Evolutionary conservation across 2,329 filamentous ascomycete species (phyloP).

Genomic region (Cadophora sp.): DNA sequence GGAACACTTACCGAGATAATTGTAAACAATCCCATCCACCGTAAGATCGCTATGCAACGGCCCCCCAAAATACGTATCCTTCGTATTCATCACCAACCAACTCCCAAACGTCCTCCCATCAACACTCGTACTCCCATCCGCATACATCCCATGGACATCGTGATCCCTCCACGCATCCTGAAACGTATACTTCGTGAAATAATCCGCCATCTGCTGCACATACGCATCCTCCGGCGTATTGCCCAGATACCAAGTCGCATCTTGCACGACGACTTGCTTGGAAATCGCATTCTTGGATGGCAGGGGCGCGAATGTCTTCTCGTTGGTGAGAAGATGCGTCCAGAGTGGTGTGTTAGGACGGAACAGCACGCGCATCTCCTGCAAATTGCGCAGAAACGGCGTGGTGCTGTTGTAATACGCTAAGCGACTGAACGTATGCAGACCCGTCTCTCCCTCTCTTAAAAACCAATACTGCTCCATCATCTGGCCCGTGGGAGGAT

Average conservation of each 20-base stretch:
- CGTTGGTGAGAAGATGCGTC: slow-evolving; percentile 67
- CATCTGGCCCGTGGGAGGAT: slow-evolving; percentile 61
- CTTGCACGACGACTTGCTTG: slow-evolving; percentile 60
- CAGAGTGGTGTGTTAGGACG: slow-evolving; percentile 64
- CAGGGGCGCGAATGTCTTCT: slow-evolving; percentile 59
- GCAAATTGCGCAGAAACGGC: slow-evolving; percentile 62
- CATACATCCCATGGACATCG: slow-evolving; percentile 61
- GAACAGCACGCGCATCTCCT: slow-evolving; percentile 67
- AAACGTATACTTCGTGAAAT: slow-evolving; percentile 73
- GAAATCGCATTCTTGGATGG: slow-evolving; percentile 52
- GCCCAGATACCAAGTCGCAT: slow-evolving; percentile 67
- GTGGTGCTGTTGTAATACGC: slow-evolving; percentile 63
- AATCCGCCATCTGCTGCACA: slow-evolving; percentile 61
- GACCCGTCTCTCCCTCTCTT: slow-evolving; percentile 65
- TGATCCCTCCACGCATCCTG: slow-evolving; percentile 64
- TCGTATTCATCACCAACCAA: slow-evolving; percentile 70
- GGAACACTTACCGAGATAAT: slow-evolving; percentile 55
- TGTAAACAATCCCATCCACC: slow-evolving; percentile 70
- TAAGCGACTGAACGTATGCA: slow-evolving; percentile 66
- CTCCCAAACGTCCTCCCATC: slow-evolving; percentile 62
- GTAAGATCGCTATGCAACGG: slow-evolving; percentile 67
- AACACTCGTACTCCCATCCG: slow-evolving; percentile 56
- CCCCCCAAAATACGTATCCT: slow-evolving; percentile 67
- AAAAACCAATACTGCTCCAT: slow-evolving; percentile 72
- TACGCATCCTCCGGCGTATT: slow-evolving; percentile 61